Percentiles rank a stretch among this genome's conserved stretches.
Conservation (phyloP, 2,329 filamentous ascomycete genomes). For the Aspergillus amoenus region DNA sequence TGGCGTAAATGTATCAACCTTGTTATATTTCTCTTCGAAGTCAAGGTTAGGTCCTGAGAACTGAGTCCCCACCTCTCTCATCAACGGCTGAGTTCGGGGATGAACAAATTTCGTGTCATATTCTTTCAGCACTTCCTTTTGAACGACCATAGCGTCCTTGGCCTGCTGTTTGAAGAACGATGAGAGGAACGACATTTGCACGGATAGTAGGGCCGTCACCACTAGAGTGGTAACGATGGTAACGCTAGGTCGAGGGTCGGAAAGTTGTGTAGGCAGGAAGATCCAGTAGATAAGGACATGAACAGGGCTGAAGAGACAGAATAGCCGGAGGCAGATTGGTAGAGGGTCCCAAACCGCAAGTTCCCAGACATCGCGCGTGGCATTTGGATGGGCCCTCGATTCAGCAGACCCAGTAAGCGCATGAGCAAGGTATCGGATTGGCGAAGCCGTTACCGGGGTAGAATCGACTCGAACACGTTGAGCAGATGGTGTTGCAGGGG, state of each 20-base stretch:
- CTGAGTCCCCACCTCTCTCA: slow-evolving; percentile 78
- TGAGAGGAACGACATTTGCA: slow-evolving; percentile 72
- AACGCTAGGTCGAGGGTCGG: slow-evolving; percentile 79
- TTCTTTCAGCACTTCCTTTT: slow-evolving; percentile 89
- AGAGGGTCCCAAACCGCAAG: slow-evolving; percentile 90
- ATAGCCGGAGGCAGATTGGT: slow-evolving; percentile 75
- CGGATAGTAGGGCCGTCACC: slow-evolving; percentile 71
- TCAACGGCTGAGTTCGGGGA: slow-evolving; percentile 77
- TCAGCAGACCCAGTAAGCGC: slow-evolving; percentile 73
- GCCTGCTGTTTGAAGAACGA: slow-evolving; percentile 76
- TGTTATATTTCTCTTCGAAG: slow-evolving; percentile 47
- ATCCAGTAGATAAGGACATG: slow-evolving; percentile 90
- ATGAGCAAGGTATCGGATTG: slow-evolving; percentile 70
- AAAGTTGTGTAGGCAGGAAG: slow-evolving; percentile 72
- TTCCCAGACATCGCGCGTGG: slow-evolving; percentile 88
- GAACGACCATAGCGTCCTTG: slow-evolving; percentile 80
- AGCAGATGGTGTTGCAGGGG: slow-evolving; percentile 78
- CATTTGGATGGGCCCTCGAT: slow-evolving; percentile 73
- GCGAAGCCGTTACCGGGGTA: slow-evolving; percentile 73
- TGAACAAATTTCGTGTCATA: slow-evolving; percentile 97
- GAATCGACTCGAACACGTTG: slow-evolving; percentile 86
- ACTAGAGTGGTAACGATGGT: slow-evolving; percentile 82
- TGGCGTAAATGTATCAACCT: slow-evolving; percentile 63
- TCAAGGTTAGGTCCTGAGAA: slow-evolving; percentile 53
- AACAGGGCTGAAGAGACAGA: slow-evolving; percentile 88